Base-by-base conservation (phyloP, 192 early-diverging fungal genomes). In the Coemansia sp. region DNA sequence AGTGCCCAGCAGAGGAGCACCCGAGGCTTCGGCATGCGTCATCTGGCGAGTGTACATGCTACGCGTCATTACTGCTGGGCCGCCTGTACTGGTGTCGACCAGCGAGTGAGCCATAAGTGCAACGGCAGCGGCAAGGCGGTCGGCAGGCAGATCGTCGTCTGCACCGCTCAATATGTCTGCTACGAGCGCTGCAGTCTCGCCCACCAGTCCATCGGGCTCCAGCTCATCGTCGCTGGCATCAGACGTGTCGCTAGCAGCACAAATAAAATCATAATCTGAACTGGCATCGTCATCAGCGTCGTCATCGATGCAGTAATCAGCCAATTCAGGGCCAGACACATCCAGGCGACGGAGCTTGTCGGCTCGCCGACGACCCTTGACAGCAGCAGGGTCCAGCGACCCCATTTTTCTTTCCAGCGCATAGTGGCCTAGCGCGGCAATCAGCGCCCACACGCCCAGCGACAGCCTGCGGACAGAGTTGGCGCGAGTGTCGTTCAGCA, bases 41-140 rank as follows among this genome's bases (percentile, higher is more conserved):
- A 73, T 13, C 12, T 62, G 50, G n/a, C 55, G 71, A 14, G 59
- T 49, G 47, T 68, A 71, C 78, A 71, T 68, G 53, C 68, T 59
- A 14, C 78, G 68, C 2, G 78, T 80, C 65, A 71, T 68, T 49
- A 71, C 58, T 11, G 39, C 55, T 16, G 48, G 23, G 53, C 52
- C 49, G 57, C 52, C 38, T 0, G 48, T 55, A 26, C 20, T 49
- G 11, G 52, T 19, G 41, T 52, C 68, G 16, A 65, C 60, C 19
- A 77, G 45, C 45, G 68, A 64, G 59, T 74, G 75, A 0, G 71
- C 74, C 53, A 76, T 73, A 54, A 82, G 65, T 0, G 75, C 53
- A 26, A 63, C 69, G 0, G 66, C 58, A 0, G 71, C 73, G 4
- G 66, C 68, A 20, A 79, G 66, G 26, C 62, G 69, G 32, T 66